These are phyloP conservation scores for Mucor sp. DNA, from an alignment of 371 early-diverging fungal genomes.

Conservation along the genomic window DNA sequence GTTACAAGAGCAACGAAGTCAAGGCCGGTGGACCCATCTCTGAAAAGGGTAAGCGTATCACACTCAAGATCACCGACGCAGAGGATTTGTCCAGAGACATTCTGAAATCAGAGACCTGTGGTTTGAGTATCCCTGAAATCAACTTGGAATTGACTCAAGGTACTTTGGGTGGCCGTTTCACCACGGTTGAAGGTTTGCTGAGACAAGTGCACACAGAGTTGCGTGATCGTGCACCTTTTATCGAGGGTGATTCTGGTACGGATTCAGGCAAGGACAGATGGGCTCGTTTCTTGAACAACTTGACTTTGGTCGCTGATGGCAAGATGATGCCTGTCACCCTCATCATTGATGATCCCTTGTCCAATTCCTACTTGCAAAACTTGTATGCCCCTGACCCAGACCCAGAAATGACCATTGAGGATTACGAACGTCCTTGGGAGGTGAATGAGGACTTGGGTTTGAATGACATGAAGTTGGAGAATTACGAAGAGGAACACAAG, in stretches of 20 bases:
- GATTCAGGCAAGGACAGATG: conserved; percentile 60
- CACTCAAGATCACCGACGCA: conserved; percentile 72
- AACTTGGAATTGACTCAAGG: conserved; percentile 84
- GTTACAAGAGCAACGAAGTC: conserved; percentile 95
- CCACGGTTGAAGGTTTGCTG: conserved; percentile 93
- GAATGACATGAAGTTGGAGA: conserved; percentile 80
- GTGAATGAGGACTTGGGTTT: conserved; percentile 86
- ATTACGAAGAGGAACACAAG: conserved; percentile 37
- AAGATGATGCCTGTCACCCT: conserved; percentile 68
- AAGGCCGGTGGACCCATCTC: conserved; percentile 93
- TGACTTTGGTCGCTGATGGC: conserved; percentile 67
- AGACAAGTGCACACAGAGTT: conserved; percentile 89
- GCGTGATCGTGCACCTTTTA: conserved; percentile 67
- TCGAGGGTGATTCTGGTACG: conserved; percentile 75
- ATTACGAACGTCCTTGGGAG: conserved; percentile 85
- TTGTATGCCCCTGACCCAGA: conserved; percentile 90
- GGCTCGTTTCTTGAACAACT: conserved; percentile 64
- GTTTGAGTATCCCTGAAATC: conserved; percentile 88
- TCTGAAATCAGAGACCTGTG: conserved; percentile 94
- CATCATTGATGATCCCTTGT: conserved; percentile 90
- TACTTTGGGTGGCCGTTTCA: conserved; percentile 95
- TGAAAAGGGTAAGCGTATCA: conserved; percentile 78
- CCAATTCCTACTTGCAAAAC: conserved; percentile 87
- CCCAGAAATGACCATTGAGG: conserved; percentile 89
- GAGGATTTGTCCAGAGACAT: conserved; percentile 95